Evolutionary conservation across 2,329 filamentous ascomycete species (phyloP), one percentile per base, ranked within the genome.

Genomic region (Cladosporium colombiae): DNA sequence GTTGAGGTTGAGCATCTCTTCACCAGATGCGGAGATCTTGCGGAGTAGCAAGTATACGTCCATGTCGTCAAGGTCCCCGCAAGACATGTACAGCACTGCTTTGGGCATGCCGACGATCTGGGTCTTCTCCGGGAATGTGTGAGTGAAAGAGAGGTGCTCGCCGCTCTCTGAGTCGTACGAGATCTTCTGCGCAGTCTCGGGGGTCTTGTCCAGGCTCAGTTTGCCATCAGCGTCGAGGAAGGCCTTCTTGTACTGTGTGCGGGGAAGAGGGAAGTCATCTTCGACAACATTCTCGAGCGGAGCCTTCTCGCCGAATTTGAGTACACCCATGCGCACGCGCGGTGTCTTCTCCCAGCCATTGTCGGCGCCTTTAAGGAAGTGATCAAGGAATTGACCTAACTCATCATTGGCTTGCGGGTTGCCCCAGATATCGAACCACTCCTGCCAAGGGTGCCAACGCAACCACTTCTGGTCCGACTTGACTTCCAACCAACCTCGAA

Each of bases 321-420:
- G 70, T 0, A 76, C 70, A 1, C 80, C 77, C 74, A 76, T 79
- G 6, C 81, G 77, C 0, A 83, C 78, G 21, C 72, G 73, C 0
- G 82, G 79, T 0, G 81, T 83, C 31, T 76, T 65, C 82, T 65
- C 79, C 81, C 80, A 84, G 11, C 68, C 78, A 63, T 84, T 84
- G 1, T 80, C 68, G 0, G 73, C 71, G 0, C 74, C 78, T 37
- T 79, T 80, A 13, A 83, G 72, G 63, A 79, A 84, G 2, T 70
- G 70, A 63, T 83, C 81, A 23, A 65, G 52, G 62, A 37, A 65
- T 21, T 40, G 31, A 53, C 82, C 65, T 0, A 83, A 72, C 61
- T 82, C 79, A 0, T 77, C 71, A 3, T 69, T 71, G 0, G 74
- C 71, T 31, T 77, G 69, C 0, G 69, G 68, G 13, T 71, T 70